A percentile compares a stretch with the other conserved stretches of the same genome.
These are phyloP conservation scores for Saussurea involucrata DNA, from an alignment of 129 eudicot species.

Conservation along the genomic window DNA sequence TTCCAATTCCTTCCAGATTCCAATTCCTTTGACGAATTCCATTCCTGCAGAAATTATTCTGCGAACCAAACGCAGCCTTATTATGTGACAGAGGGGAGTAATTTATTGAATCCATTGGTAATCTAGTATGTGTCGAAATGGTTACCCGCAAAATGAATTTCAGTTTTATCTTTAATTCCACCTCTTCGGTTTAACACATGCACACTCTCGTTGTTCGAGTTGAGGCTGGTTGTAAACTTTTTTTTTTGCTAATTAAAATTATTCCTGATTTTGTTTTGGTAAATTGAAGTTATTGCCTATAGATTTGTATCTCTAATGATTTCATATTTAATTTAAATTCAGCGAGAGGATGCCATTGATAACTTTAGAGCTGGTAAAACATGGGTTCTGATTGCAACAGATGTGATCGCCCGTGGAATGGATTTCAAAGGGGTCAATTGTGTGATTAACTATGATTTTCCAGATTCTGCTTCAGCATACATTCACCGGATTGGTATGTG, in stretches of 20 bases:
- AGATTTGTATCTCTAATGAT: background rate
- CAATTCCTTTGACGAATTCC: too few relatives aligned
- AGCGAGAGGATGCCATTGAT: conserved; percentile 88
- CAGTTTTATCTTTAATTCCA: background rate
- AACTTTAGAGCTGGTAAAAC: conserved; percentile 94
- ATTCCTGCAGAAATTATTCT: too few relatives aligned
- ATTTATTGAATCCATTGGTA: background rate
- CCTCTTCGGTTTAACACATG: background rate
- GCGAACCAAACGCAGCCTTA: too few relatives aligned
- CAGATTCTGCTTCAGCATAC: conserved; percentile 88
- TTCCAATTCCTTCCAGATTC: too few relatives aligned
- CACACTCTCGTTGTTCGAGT: background rate
- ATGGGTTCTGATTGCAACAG: conserved; percentile 97
- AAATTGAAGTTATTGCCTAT: background rate
- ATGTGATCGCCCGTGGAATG: conserved; percentile 95
- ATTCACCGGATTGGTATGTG: conserved; percentile 86
- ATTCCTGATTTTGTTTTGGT: background rate
- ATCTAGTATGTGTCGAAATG: background rate
- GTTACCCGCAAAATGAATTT: background rate
- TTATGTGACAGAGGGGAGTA: background rate
- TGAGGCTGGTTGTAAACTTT: background rate
- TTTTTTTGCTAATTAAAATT: background rate
- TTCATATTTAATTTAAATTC: conserved; percentile 1
- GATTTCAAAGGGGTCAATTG: conserved; percentile 97
- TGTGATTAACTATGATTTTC: conserved; percentile 95